These are phyloP conservation scores for Backusella circina DNA, from an alignment of 192 early-diverging fungal genomes.

Conservation along the genomic window DNA sequence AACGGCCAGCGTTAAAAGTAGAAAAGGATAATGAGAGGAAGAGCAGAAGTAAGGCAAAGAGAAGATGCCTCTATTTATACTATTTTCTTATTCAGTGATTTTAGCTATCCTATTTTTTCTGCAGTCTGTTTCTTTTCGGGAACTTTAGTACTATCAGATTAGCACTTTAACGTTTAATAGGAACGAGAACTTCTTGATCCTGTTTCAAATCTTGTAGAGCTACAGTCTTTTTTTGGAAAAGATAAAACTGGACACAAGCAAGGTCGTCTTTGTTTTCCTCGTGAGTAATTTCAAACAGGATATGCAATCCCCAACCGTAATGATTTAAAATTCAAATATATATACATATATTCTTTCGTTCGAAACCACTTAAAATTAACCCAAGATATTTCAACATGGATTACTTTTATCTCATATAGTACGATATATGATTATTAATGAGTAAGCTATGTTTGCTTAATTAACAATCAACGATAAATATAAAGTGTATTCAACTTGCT, in stretches of 20 bases:
- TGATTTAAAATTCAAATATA: neutral
- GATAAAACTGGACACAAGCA: neutral
- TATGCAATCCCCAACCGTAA: neutral
- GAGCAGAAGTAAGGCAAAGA: neutral
- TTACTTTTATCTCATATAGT: neutral
- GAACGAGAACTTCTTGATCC: neutral
- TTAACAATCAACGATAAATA: neutral
- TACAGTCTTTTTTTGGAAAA: neutral
- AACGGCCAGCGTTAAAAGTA: neutral
- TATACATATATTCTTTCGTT: neutral
- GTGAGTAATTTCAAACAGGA: neutral
- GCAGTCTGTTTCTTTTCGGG: neutral
- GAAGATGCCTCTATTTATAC: neutral
- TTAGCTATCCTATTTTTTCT: neutral
- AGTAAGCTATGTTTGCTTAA: neutral
- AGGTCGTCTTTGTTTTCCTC: neutral
- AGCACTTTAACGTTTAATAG: neutral
- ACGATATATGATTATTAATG: neutral
- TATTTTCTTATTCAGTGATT: neutral
- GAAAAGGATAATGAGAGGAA: neutral
- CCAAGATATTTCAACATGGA: neutral
- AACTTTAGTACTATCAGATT: neutral
- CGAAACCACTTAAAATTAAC: neutral
- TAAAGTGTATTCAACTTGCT: neutral
- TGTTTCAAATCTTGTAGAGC: neutral